Conservation (phyloP, 2,329 filamentous ascomycete species). For the Nothophoma quercina region DNA sequence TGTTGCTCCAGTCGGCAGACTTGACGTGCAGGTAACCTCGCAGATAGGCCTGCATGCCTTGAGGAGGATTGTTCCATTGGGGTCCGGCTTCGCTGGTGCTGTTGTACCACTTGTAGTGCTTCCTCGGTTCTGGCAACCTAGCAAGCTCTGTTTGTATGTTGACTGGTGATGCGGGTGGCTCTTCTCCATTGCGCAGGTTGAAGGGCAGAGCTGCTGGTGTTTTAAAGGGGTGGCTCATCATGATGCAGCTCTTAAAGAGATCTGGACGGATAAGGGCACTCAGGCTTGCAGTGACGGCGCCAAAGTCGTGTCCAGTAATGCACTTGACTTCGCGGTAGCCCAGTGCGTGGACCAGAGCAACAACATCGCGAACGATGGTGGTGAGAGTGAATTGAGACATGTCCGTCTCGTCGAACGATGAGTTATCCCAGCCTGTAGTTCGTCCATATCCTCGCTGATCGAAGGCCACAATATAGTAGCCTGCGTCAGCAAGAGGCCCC, state of each 20-base stretch:
- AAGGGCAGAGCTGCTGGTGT: slow-evolving; percentile 60
- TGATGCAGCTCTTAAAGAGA: slow-evolving; percentile 66
- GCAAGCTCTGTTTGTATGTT: slow-evolving; percentile 66
- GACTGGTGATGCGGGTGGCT: slow-evolving; percentile 25
- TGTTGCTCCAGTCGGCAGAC: slow-evolving; percentile 66
- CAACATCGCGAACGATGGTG: slow-evolving; percentile 67
- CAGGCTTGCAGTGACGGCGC: slow-evolving; percentile 66
- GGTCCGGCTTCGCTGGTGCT: slow-evolving; percentile 57
- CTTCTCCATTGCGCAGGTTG: slow-evolving; percentile 49
- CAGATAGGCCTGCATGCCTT: slow-evolving; percentile 67
- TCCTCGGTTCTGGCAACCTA: slow-evolving; percentile 63
- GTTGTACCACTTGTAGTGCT: slow-evolving; percentile 76
- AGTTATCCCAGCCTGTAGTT: slow-evolving; percentile 67
- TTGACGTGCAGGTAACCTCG: slow-evolving; percentile 75
- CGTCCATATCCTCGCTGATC: slow-evolving; percentile 74
- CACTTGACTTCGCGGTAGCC: slow-evolving; percentile 66
- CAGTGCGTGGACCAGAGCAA: slow-evolving; percentile 67
- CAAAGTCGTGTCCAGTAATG: slow-evolving; percentile 73
- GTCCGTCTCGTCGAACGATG: slow-evolving; percentile 61
- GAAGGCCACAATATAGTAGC: slow-evolving; percentile 71
- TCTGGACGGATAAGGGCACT: slow-evolving; percentile 70
- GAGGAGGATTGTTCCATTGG: slow-evolving; percentile 58
- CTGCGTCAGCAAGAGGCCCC: slow-evolving; percentile 63
- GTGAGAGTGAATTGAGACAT: slow-evolving; percentile 65
- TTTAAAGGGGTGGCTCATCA: slow-evolving; percentile 72